Base-by-base conservation (phyloP, 345 rosid genomes). In the Eucalyptus shirleyi region DNA sequence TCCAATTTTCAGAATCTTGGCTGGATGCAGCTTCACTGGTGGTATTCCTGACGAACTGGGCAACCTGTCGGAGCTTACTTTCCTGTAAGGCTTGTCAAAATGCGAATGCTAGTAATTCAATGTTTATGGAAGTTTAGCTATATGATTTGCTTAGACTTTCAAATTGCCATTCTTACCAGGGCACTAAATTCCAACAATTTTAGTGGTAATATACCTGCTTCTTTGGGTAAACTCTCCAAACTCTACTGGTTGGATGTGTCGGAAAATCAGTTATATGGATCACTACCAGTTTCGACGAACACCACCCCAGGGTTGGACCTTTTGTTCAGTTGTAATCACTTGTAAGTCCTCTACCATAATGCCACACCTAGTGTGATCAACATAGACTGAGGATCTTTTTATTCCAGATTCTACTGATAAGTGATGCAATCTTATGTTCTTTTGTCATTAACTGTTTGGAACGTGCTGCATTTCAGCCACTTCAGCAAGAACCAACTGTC, bases 11-110 rank as follows among this genome's bases (percentile, higher is more conserved):
- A 98, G 99, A 88, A 98, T 96, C 87, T 90, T 98, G 45, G 99
- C 96, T 49, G 96, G 95, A 1, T 98, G 98, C 90, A 92, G 98
- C 91, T 94, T 98, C 92, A 94, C 93, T 53, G 99, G 99, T 47
- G 92, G 69, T 87, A 94, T 98, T 89, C 99, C 99, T 49, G 93
- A 93, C 30, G 97, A 97, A 87, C 90, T 98, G 67, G 99, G 99
- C 88, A 95, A 92, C 90, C 98, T 98, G 89, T 88, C 91, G 32
- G 95, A 95, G 82, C 92, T 98, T 89, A 93, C 98, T 77, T 98
- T 98, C 95, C 87, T 98, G 99, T 98, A 95, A 94, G 98, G 42
- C 86, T 72, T 55, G 44, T n/a, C 37, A 28, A 65, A 82, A 81
- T 44, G 59, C 3, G 8, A 77, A 77, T 77, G 85, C 85, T 16